phyloP scores from a whole-genome alignment of 2,329 filamentous ascomycete species.

The Fusarium continuum region DNA sequence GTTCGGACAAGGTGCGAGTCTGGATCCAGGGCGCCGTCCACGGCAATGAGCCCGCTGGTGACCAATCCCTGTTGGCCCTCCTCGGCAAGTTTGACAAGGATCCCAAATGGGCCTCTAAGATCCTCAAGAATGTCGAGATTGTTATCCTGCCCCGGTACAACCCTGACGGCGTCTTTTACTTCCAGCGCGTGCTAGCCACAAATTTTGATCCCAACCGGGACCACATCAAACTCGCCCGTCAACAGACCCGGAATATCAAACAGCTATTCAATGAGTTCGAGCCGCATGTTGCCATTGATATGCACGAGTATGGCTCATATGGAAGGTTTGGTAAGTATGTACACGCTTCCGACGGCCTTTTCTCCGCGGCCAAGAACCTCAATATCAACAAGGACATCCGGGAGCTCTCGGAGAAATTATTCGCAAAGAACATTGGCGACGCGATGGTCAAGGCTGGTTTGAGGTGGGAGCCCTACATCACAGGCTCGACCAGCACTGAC shows the following conservation, averaged over 20 bases:
- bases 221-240: constrained; percentile 46
- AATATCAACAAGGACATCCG: constrained; percentile 47
- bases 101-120: constrained; percentile 41
- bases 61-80: constrained; percentile 45
- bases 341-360: constrained; percentile 45
- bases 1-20: constrained; percentile 41
- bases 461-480: constrained; percentile 46
- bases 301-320: constrained; percentile 45
- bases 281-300: constrained; percentile 47
- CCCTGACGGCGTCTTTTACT: constrained; percentile 48
- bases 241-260: constrained; percentile 47
- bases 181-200: constrained; percentile 44
- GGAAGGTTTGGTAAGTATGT: constrained; percentile 32
- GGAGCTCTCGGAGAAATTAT: constrained; percentile 42
- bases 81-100: constrained; percentile 46
- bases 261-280: constrained; percentile 39
- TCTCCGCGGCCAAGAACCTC: constrained; percentile 48
- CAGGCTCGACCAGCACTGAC: constrained; percentile 27
- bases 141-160: constrained; percentile 47
- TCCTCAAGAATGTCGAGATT: constrained; percentile 44
- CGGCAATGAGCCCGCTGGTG: constrained; percentile 47
- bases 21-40: constrained; percentile 48
- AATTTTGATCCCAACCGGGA: constrained; percentile 48
- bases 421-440: constrained; percentile 41
- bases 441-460: constrained; percentile 44